phyloP scores from a whole-genome alignment of 2,329 filamentous ascomycete species.

The Botrytis pseudocinerea region DNA sequence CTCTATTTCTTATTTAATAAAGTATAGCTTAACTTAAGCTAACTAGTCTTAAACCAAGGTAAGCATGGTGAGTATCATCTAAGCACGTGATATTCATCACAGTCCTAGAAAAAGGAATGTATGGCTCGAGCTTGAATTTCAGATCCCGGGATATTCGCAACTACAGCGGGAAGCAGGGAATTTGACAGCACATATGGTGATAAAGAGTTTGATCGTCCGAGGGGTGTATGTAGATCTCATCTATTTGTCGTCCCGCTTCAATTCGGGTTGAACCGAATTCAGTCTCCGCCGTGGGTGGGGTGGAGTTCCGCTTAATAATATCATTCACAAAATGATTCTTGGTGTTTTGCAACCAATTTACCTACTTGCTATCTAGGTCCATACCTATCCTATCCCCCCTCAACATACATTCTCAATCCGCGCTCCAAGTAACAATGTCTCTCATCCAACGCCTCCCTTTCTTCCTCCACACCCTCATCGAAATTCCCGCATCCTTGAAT shows the following conservation, averaged over 20 bases:
- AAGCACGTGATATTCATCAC: too few species aligned
- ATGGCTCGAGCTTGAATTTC: not conserved
- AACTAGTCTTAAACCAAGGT: too few species aligned
- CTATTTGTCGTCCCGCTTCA: not conserved
- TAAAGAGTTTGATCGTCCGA: not conserved
- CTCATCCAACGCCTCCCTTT: slow-evolving; percentile 30
- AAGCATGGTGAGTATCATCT: too few species aligned
- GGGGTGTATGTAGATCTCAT: not conserved
- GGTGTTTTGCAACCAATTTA: not conserved
- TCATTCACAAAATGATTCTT: not conserved
- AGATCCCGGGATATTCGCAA: not conserved
- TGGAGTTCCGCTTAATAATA: not conserved
- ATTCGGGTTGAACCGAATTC: not conserved
- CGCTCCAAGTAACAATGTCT: slow-evolving; percentile 8
- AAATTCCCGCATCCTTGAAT: slow-evolving; percentile 42
- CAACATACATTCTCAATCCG: not conserved
- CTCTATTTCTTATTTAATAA: too few species aligned
- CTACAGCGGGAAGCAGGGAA: not conserved
- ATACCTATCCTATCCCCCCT: too few species aligned
- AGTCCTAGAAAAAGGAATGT: too few species aligned
- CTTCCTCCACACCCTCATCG: slow-evolving; percentile 42
- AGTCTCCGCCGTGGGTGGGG: not conserved
- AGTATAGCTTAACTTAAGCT: too few species aligned
- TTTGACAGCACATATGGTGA: not conserved
- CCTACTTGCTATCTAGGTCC: not conserved